These are phyloP conservation scores for Acorus gramineus DNA, from an alignment of 106 monocot genomes.

Conservation along the genomic window DNA sequence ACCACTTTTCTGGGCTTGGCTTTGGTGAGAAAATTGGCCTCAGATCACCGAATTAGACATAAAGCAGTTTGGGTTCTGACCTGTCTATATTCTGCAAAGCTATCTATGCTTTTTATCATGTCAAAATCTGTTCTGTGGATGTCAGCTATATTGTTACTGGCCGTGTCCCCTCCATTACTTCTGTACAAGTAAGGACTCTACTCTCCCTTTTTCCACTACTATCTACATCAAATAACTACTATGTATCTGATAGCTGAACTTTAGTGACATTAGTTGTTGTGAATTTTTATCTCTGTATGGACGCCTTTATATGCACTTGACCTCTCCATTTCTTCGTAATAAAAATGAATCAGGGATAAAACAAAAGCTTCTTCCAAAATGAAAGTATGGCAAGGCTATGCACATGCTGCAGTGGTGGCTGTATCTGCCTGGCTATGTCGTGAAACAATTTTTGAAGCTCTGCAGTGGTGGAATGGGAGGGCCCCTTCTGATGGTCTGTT, in stretches of 20 bases:
- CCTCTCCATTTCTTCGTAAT: too few species aligned
- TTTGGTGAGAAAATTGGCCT: conserved; percentile 52
- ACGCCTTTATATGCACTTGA: too few species aligned
- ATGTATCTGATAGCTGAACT: too few species aligned
- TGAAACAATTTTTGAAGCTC: conserved; percentile 94
- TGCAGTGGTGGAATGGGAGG: conserved; percentile 91
- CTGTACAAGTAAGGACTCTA: conserved; percentile 71
- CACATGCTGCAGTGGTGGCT: conserved; percentile 77
- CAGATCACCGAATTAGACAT: conserved; percentile 64
- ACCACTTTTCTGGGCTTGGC: conserved; percentile 80
- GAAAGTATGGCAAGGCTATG: conserved; percentile 84
- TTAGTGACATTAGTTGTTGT: too few species aligned
- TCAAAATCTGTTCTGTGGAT: conserved; percentile 87
- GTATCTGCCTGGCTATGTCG: conserved; percentile 83
- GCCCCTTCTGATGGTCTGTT: conserved; percentile 91
- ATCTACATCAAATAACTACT: too few species aligned
- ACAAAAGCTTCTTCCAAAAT: conserved; percentile 79
- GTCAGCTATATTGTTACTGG: conserved; percentile 65
- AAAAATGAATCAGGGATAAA: conserved; percentile 46
- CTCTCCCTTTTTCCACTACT: not conserved
- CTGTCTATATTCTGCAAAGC: conserved; percentile 76
- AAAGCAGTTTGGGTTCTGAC: conserved; percentile 88
- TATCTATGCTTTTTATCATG: conserved; percentile 80
- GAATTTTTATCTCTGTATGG: too few species aligned
- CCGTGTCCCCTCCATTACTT: conserved; percentile 87